phyloP scores from a whole-genome alignment of 495 filamentous ascomycete species.

The Xylaria sp. region DNA sequence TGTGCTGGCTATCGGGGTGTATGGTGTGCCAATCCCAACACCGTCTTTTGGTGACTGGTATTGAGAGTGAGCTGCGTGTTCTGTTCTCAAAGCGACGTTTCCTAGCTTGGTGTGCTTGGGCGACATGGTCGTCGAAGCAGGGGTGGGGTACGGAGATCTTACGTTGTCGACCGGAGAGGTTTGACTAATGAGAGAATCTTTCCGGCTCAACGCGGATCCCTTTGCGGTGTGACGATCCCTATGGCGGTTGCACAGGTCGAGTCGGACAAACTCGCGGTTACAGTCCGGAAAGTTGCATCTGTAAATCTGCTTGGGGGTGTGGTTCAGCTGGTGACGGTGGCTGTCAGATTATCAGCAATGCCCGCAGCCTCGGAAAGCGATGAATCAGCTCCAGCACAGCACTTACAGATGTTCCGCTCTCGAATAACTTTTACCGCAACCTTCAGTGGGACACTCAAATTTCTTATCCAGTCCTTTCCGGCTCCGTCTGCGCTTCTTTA shows the following conservation, averaged over 20 bases:
- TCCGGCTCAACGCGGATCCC: conserved; percentile 91
- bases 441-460: conserved; percentile 88
- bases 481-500: conserved; percentile 78
- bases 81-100: conserved; percentile 38
- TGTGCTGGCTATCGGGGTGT: conserved; percentile 56
- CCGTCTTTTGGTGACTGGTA: conserved; percentile 60
- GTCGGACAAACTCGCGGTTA: conserved; percentile 87
- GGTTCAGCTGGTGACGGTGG: conserved; percentile 93
- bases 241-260: conserved; percentile 93
- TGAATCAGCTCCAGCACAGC: neutral
- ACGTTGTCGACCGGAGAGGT: conserved; percentile 56
- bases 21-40: conserved; percentile 54
- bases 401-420: conserved; percentile 90
- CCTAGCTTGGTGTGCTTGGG: conserved; percentile 40
- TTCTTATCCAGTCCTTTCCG: conserved; percentile 93
- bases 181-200: conserved; percentile 75
- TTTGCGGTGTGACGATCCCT: conserved; percentile 95
- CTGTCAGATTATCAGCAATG: conserved; percentile 43
- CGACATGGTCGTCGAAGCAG: conserved; percentile 53
- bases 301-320: conserved; percentile 95
- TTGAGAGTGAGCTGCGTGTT: conserved; percentile 54
- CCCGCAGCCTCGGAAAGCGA: neutral
- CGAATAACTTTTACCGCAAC: conserved; percentile 95
- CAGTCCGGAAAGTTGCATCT: conserved; percentile 94
- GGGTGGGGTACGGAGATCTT: conserved; percentile 51